Evolutionary conservation across 768 basidiomycete genomes (phyloP).

Genomic region (Wakefieldia striispora): DNA sequence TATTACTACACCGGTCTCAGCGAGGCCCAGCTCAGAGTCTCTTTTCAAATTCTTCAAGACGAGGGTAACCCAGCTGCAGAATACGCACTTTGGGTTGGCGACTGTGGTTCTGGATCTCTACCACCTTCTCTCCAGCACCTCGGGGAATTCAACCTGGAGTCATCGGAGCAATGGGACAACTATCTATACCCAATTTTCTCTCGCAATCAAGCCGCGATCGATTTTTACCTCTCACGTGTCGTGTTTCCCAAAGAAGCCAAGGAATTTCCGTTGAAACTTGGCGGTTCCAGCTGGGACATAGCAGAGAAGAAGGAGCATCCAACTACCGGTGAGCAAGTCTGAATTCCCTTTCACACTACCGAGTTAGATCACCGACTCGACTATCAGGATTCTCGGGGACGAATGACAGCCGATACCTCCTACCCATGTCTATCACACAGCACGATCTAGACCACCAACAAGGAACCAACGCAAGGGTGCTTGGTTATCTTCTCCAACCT

Average conservation of each 20-base stretch:
- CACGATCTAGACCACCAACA: constrained; percentile 21
- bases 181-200: neutral
- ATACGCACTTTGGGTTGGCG: too few species aligned
- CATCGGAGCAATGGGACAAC: constrained; percentile 6
- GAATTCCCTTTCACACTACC: too few species aligned
- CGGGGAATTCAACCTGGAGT: constrained; percentile 4
- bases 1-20: too few species aligned
- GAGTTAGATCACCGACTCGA: neutral
- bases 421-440: constrained; percentile 33
- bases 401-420: constrained; percentile 35
- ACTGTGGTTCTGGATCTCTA: too few species aligned
- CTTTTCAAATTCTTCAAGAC: too few species aligned
- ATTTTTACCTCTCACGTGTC: constrained; percentile 22
- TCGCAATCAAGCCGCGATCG: neutral
- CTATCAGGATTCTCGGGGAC: constrained; percentile 38
- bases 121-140: too few species aligned
- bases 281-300: constrained; percentile 35
- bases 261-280: constrained; percentile 31
- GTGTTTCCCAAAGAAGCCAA: constrained; percentile 36
- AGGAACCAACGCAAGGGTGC: constrained; percentile 42
- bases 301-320: constrained; percentile 18
- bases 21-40: too few species aligned
- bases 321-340: constrained; percentile 2
- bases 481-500: constrained; percentile 27
- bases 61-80: too few species aligned